Conservation (phyloP, 257 asterid genomes). For the Catharanthus roseus region DNA sequence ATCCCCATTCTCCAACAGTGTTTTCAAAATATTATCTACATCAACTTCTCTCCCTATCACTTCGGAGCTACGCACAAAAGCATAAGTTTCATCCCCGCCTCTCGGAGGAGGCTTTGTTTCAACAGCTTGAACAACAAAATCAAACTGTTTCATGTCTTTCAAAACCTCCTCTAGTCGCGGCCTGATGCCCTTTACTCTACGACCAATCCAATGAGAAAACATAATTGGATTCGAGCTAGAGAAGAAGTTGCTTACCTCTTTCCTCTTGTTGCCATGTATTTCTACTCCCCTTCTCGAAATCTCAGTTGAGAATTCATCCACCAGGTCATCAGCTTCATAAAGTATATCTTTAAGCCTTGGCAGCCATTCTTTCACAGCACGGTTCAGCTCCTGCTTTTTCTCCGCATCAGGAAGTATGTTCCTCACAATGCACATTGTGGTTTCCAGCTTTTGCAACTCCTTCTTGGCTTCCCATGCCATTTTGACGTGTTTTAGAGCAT, state of each 20-base stretch:
- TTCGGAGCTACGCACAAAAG: slow-evolving; percentile 47
- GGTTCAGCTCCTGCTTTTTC: slow-evolving; percentile 35
- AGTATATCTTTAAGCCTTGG: slow-evolving; percentile 47
- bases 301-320: slow-evolving; percentile 33
- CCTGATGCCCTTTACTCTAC: neutral
- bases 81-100: slow-evolving; percentile 44
- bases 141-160: slow-evolving; percentile 26
- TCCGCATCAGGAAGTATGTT: slow-evolving; percentile 46
- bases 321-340: slow-evolving; percentile 40
- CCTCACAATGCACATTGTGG: slow-evolving; percentile 43
- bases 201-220: neutral
- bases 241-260: slow-evolving; percentile 1
- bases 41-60: slow-evolving; percentile 48
- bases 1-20: slow-evolving; percentile 16
- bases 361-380: slow-evolving; percentile 44
- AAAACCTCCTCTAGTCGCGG: slow-evolving; percentile 7
- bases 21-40: slow-evolving; percentile 30
- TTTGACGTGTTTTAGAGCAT: slow-evolving; percentile 26
- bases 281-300: slow-evolving; percentile 9
- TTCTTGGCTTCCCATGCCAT: slow-evolving; percentile 33
- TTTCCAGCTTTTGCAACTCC: slow-evolving; percentile 34
- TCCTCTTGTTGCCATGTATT: slow-evolving; percentile 1
- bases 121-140: slow-evolving; percentile 28
- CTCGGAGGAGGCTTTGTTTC: neutral
- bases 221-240: neutral